Percentiles rank a stretch among this genome's conserved stretches.
Conservation (phyloP, 2,329 filamentous ascomycete genomes). For the Colletotrichum sublineola region DNA sequence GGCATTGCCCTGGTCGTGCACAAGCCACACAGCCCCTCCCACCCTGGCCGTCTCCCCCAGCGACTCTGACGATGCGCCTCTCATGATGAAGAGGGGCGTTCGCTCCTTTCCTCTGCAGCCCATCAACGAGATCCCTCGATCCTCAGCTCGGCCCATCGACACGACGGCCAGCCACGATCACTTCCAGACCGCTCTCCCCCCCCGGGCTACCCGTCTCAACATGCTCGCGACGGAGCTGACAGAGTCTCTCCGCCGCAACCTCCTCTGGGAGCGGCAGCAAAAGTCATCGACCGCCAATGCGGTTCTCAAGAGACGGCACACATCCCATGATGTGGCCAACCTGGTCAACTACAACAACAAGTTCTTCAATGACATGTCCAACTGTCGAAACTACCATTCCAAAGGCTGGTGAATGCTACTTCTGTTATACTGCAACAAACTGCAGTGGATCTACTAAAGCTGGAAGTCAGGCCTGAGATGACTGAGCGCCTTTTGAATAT, state of each 20-base stretch:
- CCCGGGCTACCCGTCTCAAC: conserved; percentile 90
- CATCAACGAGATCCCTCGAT: conserved; percentile 75
- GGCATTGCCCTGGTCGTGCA: conserved; percentile 74
- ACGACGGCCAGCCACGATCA: conserved; percentile 71
- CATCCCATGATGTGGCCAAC: conserved; percentile 90
- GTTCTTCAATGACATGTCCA: too few species aligned
- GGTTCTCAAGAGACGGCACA: conserved; percentile 89
- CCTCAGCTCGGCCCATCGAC: conserved; percentile 81
- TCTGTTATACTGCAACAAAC: too few species aligned
- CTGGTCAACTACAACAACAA: too few species aligned
- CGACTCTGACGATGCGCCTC: conserved; percentile 72
- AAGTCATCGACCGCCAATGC: conserved; percentile 91
- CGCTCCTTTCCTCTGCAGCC: conserved; percentile 63
- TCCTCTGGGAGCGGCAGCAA: conserved; percentile 95
- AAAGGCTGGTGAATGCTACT: too few species aligned
- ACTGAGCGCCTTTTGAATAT: too few species aligned
- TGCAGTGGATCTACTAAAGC: too few species aligned
- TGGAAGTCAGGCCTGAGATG: too few species aligned
- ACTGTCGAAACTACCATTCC: too few species aligned
- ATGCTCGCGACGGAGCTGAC: conserved; percentile 97
- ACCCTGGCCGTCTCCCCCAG: conserved; percentile 65
- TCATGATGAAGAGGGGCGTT: conserved; percentile 74
- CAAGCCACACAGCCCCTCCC: conserved; percentile 57
- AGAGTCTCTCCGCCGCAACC: conserved; percentile 89
- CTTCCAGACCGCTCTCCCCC: conserved; percentile 84